Evolutionary conservation across 1,284 basidiomycete genomes (phyloP).

Genomic region (Rhodotorula glutinis): DNA sequence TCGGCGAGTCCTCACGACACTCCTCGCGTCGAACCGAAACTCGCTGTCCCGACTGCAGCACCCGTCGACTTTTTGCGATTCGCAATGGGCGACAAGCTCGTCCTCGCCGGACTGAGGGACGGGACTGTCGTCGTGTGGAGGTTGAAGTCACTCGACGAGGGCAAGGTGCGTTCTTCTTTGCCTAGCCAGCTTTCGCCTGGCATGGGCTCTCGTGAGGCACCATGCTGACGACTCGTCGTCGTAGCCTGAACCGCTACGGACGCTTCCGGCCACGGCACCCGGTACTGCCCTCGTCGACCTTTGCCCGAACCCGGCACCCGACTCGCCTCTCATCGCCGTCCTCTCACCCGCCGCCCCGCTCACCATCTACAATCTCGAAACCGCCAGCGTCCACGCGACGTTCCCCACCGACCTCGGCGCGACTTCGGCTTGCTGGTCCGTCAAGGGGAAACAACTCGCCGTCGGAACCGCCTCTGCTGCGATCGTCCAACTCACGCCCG

Average conservation of each 20-base stretch:
- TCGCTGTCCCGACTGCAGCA: conserved; percentile 12
- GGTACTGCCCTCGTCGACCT: conserved; percentile 4
- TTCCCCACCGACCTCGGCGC: conserved; percentile 19
- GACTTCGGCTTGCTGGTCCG: conserved; percentile 53
- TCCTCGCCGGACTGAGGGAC: conserved; percentile 34
- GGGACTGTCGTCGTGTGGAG: conserved; percentile 33
- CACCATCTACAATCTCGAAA: conserved; percentile 27
- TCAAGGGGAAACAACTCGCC: conserved; percentile 58
- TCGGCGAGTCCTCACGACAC: conserved; percentile 29
- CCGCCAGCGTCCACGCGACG: conserved; percentile 15
- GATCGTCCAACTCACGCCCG: conserved; percentile 54
- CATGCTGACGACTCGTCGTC: background rate
- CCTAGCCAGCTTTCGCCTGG: background rate
- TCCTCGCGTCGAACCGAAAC: conserved; percentile 4
- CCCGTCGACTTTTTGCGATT: conserved; percentile 38
- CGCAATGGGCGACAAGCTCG: conserved; percentile 33
- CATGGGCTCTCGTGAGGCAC: too few species aligned
- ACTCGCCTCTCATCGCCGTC: conserved; percentile 11
- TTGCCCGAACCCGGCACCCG: conserved; percentile 20
- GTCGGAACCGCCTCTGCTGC: conserved; percentile 51
- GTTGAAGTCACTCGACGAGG: conserved; percentile 35
- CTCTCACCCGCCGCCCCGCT: conserved; percentile 11
- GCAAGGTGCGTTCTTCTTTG: conserved; percentile 26
- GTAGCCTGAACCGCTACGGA: background rate
- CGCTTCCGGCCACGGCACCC: background rate